Conservation (phyloP, 208 protist species). For the Leptomonas pyrrhocoris region DNA sequence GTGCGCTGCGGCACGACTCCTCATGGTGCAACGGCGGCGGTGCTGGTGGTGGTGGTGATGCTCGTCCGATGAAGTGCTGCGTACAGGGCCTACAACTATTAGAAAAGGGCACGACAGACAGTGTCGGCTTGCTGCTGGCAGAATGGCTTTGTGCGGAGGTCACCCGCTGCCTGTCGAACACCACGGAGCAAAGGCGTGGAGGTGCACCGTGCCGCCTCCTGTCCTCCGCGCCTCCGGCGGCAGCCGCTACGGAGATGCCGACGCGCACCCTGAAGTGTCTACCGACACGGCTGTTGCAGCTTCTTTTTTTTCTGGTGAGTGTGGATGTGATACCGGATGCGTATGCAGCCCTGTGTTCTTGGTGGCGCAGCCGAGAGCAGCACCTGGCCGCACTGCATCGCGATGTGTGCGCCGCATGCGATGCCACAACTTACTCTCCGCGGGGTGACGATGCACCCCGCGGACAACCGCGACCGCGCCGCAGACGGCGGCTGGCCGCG, state of each 20-base stretch:
- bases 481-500: background rate
- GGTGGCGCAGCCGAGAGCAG: background rate
- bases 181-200: background rate
- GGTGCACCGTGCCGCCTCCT: background rate
- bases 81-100: background rate
- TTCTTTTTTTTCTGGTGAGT: conserved; percentile 43
- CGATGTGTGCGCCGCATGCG: background rate
- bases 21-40: no score
- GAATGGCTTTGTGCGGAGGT: conserved; percentile 4
- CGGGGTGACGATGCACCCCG: background rate
- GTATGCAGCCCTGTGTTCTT: conserved; percentile 10
- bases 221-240: conserved; percentile 1
- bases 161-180: background rate
- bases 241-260: no score
- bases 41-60: background rate
- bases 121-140: background rate
- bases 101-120: background rate
- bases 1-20: no score
- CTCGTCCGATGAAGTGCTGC: background rate
- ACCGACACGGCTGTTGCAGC: conserved; percentile 16
- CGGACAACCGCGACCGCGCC: background rate
- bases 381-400: conserved; percentile 2
- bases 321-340: conserved; percentile 26
- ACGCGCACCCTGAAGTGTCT: background rate
- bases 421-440: no score